Conservation (phyloP, 768 basidiomycete species). For the Mycena polygramma region DNA sequence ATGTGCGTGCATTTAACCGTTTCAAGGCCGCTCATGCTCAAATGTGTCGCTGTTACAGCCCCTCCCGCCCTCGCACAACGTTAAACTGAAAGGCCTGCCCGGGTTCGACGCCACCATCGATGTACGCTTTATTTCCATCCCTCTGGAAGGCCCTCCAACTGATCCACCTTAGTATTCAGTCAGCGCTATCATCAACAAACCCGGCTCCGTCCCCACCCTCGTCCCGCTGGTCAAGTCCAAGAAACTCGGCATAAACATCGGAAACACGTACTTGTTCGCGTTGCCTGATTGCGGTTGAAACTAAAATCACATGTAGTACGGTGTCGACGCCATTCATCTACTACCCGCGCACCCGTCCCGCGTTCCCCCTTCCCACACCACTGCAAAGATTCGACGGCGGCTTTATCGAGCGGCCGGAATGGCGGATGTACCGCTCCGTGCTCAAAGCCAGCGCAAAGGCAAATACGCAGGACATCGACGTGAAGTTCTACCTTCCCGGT, state of each 20-base stretch:
- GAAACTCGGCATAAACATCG: slow-evolving; percentile 64
- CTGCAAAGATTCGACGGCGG: slow-evolving; percentile 52
- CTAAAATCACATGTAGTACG: slow-evolving; percentile 50
- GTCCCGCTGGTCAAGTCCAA: slow-evolving; percentile 65
- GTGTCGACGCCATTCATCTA: slow-evolving; percentile 75
- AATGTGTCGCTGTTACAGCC: slow-evolving; percentile 54
- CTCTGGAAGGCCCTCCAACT: neutral
- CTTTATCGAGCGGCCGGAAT: slow-evolving; percentile 61
- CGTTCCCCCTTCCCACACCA: slow-evolving; percentile 62
- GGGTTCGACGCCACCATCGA: slow-evolving; percentile 78
- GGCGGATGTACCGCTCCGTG: slow-evolving; percentile 61
- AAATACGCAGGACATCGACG: slow-evolving; percentile 55
- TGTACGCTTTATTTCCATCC: slow-evolving; percentile 43
- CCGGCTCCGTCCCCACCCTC: slow-evolving; percentile 51
- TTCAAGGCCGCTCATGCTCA: slow-evolving; percentile 11
- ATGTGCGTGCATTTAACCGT: slow-evolving; percentile 59
- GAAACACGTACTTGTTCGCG: slow-evolving; percentile 60
- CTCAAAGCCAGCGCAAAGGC: slow-evolving; percentile 53
- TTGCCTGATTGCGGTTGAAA: slow-evolving; percentile 13
- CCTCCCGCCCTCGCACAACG: slow-evolving; percentile 78
- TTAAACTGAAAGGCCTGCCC: slow-evolving; percentile 77
- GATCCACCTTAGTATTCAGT: slow-evolving; percentile 64
- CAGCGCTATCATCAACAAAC: slow-evolving; percentile 64
- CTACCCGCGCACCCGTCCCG: slow-evolving; percentile 74
- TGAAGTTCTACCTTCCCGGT: slow-evolving; percentile 57